Conservation (phyloP, 164 flowering plant species). For the Tinospora cordifolia region DNA sequence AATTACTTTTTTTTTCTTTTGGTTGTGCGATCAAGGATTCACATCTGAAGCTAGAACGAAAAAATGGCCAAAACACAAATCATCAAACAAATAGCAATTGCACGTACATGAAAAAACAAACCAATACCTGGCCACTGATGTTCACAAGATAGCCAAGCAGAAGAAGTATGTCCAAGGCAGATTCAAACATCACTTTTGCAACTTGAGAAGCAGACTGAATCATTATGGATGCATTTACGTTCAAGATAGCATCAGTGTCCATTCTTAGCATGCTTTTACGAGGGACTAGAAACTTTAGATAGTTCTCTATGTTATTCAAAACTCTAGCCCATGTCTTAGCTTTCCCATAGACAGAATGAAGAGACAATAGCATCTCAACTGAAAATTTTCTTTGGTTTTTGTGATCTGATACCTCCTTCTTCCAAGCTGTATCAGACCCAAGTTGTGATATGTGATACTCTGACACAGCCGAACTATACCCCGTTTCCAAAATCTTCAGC, state of each 20-base stretch:
- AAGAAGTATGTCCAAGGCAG: conserved; percentile 58
- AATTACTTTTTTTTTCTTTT: too few relatives aligned
- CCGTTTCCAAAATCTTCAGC: conserved; percentile 64
- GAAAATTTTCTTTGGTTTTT: conserved; percentile 70
- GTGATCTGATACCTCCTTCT: conserved; percentile 52
- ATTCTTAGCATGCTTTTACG: conserved; percentile 28
- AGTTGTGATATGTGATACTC: conserved; percentile 31
- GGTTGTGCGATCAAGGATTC: neutral
- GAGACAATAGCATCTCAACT: conserved; percentile 57
- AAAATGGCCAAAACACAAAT: neutral
- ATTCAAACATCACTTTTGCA: conserved; percentile 77
- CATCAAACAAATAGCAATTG: neutral
- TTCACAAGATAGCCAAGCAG: conserved; percentile 59
- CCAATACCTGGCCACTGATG: conserved; percentile 68
- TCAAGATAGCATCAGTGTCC: conserved; percentile 28
- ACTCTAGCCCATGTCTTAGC: conserved; percentile 63
- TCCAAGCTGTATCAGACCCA: conserved; percentile 55
- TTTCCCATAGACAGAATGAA: conserved; percentile 46
- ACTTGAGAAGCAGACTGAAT: conserved; percentile 75
- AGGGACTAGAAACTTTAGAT: conserved; percentile 66
- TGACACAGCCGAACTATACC: conserved; percentile 42
- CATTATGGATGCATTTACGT: conserved; percentile 32
- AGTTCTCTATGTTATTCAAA: conserved; percentile 54
- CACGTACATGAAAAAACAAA: conserved; percentile 4
- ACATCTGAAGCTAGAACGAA: neutral